Evolutionary conservation across 495 filamentous ascomycete species (phyloP), one percentile per base, ranked within the genome.

Genomic region (Parmelia sp.): DNA sequence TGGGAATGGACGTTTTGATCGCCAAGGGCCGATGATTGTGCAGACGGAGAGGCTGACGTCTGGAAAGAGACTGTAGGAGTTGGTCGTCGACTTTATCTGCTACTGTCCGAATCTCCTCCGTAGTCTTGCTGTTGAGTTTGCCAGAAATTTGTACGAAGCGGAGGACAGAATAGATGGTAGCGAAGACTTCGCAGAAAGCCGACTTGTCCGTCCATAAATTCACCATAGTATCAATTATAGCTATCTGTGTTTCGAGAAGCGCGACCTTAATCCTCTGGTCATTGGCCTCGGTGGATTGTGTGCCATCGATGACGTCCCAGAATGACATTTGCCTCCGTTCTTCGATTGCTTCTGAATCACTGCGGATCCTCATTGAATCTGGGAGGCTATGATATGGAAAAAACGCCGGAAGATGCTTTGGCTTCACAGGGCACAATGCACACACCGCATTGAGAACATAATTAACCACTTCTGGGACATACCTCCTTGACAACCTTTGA

Each of bases 1-100:
- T 97, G 69, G 94, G 94, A 31, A 96, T 87, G 55, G 86, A 86
- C 12, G 86, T 85, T 70, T 91, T 90, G 76, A 99, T 96, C 19
- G 95, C 86, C 7, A 95, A 82, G 0, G 91, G 92, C 0, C 82
- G 82, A 80, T 97, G 95, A 78, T 93, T 82, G 77, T 99, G 94
- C 15, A 97, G 84, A 65, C 89, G 82, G 35, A 97, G 83, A 0
- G 92, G 91, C 19, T 88, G 85, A 61, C 91, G 91, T 55, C 78
- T 66, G 47, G 83, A 77, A 33, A 73, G 81, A 11, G 91, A 81
- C 49, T 86, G 74, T 3, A 75, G 58, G 49, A 95, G 80, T 31
- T 75, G 71, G 12, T 72, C 58, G 71, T 71, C 70, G 65, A 76
- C 64, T 68, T 68, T 71, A 55, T 82, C 69, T 29, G 69, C 49